These are phyloP conservation scores for Hibiscus syriacus DNA, from an alignment of 345 rosid species.

Conservation along the genomic window DNA sequence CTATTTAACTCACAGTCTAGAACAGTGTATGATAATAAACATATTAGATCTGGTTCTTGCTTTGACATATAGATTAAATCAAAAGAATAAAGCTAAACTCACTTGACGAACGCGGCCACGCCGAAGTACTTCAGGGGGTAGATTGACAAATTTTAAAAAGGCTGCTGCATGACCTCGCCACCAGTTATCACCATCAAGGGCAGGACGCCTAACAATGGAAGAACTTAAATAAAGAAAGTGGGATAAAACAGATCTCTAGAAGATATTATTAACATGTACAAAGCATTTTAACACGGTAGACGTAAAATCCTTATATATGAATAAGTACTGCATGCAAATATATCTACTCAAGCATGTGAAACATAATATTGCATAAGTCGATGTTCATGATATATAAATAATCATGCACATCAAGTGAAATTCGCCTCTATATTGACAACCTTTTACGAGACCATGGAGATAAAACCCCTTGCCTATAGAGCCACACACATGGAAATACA, in stretches of 20 bases:
- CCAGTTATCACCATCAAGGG: slow-evolving; percentile 85
- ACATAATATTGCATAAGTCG: neutral
- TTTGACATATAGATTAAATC: neutral
- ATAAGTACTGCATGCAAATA: neutral
- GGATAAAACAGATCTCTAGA: neutral
- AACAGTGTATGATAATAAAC: neutral
- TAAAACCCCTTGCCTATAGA: slow-evolving; percentile 75
- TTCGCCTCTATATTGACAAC: slow-evolving; percentile 22
- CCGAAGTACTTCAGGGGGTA: slow-evolving; percentile 59
- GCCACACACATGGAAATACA: slow-evolving; percentile 79
- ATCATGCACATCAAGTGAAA: slow-evolving; percentile 10
- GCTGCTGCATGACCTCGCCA: slow-evolving; percentile 98
- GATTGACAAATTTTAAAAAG: slow-evolving; percentile 55
- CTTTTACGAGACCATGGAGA: slow-evolving; percentile 79
- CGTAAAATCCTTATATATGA: neutral
- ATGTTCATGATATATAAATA: neutral
- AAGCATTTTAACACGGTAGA: neutral
- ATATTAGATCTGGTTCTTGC: neutral
- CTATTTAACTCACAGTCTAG: neutral
- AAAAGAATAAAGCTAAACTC: neutral
- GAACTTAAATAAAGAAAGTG: slow-evolving; percentile 3
- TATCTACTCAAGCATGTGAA: neutral
- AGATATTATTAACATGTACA: neutral
- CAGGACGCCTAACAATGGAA: slow-evolving; percentile 50
- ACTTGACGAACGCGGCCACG: slow-evolving; percentile 76